These are phyloP conservation scores for Verruconis gallopava DNA, from an alignment of 2,329 filamentous ascomycete genomes.

Conservation along the genomic window DNA sequence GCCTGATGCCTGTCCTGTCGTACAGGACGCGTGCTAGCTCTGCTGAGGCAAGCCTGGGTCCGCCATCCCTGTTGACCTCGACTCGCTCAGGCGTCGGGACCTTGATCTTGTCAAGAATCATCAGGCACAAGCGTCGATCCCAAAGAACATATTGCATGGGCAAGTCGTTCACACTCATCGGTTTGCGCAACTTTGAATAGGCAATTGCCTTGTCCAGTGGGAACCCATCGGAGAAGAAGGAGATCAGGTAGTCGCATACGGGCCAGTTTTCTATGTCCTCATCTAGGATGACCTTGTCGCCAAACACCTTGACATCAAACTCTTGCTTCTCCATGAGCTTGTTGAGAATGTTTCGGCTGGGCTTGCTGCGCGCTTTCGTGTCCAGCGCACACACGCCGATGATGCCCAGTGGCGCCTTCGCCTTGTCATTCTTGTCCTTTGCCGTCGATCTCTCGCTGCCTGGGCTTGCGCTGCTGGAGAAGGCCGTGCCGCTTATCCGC, in stretches of 20 bases:
- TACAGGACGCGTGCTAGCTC: conserved; percentile 72
- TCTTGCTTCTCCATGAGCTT: conserved; percentile 79
- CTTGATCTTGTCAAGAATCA: conserved; percentile 74
- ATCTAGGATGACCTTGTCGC: conserved; percentile 95
- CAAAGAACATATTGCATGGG: conserved; percentile 95
- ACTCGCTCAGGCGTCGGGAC: conserved; percentile 81
- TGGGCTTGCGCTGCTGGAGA: conserved; percentile 68
- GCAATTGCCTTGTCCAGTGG: conserved; percentile 93
- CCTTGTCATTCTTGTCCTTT: conserved; percentile 10
- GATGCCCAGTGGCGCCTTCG: conserved; percentile 39
- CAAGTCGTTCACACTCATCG: conserved; percentile 94
- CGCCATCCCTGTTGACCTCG: conserved; percentile 87
- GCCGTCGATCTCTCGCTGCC: conserved; percentile 52
- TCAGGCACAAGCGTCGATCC: conserved; percentile 84
- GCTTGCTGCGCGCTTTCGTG: conserved; percentile 91
- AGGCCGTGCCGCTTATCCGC: conserved; percentile 69
- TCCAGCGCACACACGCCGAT: conserved; percentile 95
- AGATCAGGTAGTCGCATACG: conserved; percentile 90
- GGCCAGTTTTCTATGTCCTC: conserved; percentile 96
- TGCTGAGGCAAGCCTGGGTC: conserved; percentile 62
- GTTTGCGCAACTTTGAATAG: conserved; percentile 83
- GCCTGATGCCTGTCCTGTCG: conserved; percentile 62
- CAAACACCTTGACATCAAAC: conserved; percentile 95
- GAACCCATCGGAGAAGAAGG: conserved; percentile 96
- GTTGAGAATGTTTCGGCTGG: conserved; percentile 90